These are phyloP conservation scores for Myriosclerotinia duriaeana DNA, from an alignment of 2,329 filamentous ascomycete genomes.

Conservation along the genomic window DNA sequence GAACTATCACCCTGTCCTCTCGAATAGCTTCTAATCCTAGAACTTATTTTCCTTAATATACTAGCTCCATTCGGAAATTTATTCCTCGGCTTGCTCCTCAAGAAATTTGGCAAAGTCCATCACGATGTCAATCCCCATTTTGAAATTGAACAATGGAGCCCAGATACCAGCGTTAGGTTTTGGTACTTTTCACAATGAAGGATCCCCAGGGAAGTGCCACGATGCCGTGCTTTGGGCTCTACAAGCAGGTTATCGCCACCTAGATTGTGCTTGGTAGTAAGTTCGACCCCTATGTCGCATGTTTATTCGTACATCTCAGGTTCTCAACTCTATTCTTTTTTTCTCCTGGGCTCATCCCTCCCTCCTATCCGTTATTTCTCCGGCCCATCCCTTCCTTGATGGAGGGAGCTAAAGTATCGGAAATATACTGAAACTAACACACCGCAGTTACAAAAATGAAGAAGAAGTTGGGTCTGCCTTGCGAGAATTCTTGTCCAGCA, in stretches of 20 bases:
- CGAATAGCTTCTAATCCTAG: background rate
- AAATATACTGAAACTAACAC: conserved; percentile 14
- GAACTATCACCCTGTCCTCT: background rate
- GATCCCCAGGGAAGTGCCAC: conserved; percentile 46
- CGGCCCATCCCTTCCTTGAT: background rate
- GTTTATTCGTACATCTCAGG: conserved; percentile 7
- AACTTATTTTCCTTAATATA: background rate
- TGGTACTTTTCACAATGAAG: conserved; percentile 40
- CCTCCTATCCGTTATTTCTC: background rate
- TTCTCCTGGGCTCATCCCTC: conserved; percentile 33
- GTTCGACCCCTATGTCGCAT: conserved; percentile 24
- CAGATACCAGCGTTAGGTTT: conserved; percentile 47
- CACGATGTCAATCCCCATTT: conserved; percentile 18
- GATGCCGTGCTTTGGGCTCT: conserved; percentile 58
- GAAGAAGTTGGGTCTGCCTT: conserved; percentile 77
- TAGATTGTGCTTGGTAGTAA: conserved; percentile 69
- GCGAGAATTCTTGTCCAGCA: conserved; percentile 61
- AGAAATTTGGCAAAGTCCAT: background rate
- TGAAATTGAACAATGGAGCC: conserved; percentile 41
- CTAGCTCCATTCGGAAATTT: conserved; percentile 9
- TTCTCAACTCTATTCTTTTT: conserved; percentile 31
- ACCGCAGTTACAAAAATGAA: conserved; percentile 68
- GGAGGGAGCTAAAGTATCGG: conserved; percentile 1
- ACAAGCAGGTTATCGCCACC: conserved; percentile 61
- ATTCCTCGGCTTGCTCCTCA: conserved; percentile 3